Evolutionary conservation across 75 land plant species (phyloP), one percentile per base, ranked within the genome.

Genomic region (Selaginella moellendorffii): DNA sequence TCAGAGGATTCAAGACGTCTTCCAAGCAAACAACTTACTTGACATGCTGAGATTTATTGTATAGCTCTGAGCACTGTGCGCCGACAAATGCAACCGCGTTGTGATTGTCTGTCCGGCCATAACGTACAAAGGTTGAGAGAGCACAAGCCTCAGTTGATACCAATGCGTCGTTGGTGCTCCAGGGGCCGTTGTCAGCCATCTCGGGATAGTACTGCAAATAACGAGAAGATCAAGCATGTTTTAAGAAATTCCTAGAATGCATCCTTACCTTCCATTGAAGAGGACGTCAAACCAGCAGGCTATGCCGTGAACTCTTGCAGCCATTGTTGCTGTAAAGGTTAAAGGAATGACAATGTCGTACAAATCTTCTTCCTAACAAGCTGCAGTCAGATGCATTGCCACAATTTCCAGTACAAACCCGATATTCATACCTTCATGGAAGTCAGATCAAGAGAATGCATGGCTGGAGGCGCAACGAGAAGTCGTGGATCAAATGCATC

Each of bases 241-340:
- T n/a, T n/a, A n/a, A n/a, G n/a, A 52, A n/a, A n/a, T 22, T 0
- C 24, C 31, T 24, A 1, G 24, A 42, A 2, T 63, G 26, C 18
- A 63, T 67, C 46, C 46, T 56, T 74, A 87, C 97, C 93, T 85
- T 61, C 97, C 97, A 81, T 91, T 65, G 65, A 91, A 91, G 61
- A 91, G 71, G 17, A 91, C 97, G 75, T 91, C 97, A 76, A 91
- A 91, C 97, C 97, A 91, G 66, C 97, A 91, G 26, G 97, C 97
- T 54, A 91, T 70, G 14, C 97, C 97, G 72, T 91, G 97, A 0
- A 91, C 79, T 63, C 97, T 81, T 19, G 97, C 76, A 18, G 96
- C 85, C 24, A 85, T 83, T 21, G 89, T 60, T 51, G 97, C 74
- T 12, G 65, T 64, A 25, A 87, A 91, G 53, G 72, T 79, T 53